Conservation (phyloP, 768 basidiomycete genomes). For the Tulasnella calospora region DNA sequence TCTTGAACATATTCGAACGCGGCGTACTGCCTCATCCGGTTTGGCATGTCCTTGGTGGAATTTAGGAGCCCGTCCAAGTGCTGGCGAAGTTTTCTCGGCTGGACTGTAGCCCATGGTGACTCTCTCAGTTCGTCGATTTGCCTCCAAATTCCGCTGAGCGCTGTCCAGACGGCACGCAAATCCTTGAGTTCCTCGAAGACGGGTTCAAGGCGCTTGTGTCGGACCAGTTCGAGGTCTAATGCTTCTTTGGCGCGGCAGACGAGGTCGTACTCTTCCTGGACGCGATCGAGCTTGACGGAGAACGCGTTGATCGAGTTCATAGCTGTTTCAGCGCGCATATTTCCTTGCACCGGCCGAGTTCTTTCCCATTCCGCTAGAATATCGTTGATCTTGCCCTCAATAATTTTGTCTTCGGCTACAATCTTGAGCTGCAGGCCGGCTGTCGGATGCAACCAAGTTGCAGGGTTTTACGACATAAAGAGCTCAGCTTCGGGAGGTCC, state of each 20-base stretch:
- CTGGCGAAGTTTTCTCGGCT: slow-evolving; percentile 86
- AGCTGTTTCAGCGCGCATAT: slow-evolving; percentile 91
- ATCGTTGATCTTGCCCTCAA: slow-evolving; percentile 92
- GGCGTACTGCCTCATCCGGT: slow-evolving; percentile 96
- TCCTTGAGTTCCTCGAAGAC: slow-evolving; percentile 93
- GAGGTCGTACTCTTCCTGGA: slow-evolving; percentile 93
- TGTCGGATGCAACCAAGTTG: slow-evolving; percentile 33
- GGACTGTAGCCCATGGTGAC: slow-evolving; percentile 83
- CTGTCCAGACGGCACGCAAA: slow-evolving; percentile 98
- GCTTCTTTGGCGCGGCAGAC: slow-evolving; percentile 96
- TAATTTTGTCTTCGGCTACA: slow-evolving; percentile 97
- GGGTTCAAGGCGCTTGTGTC: slow-evolving; percentile 86
- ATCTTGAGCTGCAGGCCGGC: slow-evolving; percentile 98
- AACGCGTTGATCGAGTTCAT: slow-evolving; percentile 95
- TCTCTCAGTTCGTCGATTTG: slow-evolving; percentile 88
- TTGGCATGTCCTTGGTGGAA: slow-evolving; percentile 99
- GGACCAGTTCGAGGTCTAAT: slow-evolving; percentile 83
- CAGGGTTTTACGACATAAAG: slow-evolving; percentile 8
- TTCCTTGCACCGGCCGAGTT: slow-evolving; percentile 93
- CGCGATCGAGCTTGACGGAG: slow-evolving; percentile 80
- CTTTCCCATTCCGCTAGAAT: slow-evolving; percentile 90
- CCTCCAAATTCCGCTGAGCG: slow-evolving; percentile 93
- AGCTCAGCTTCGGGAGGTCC: neutral
- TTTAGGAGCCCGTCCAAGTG: slow-evolving; percentile 84
- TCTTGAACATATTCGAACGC: slow-evolving; percentile 99